Conservation (phyloP, 2,329 filamentous ascomycete species). For the Davidsoniella australis region DNA sequence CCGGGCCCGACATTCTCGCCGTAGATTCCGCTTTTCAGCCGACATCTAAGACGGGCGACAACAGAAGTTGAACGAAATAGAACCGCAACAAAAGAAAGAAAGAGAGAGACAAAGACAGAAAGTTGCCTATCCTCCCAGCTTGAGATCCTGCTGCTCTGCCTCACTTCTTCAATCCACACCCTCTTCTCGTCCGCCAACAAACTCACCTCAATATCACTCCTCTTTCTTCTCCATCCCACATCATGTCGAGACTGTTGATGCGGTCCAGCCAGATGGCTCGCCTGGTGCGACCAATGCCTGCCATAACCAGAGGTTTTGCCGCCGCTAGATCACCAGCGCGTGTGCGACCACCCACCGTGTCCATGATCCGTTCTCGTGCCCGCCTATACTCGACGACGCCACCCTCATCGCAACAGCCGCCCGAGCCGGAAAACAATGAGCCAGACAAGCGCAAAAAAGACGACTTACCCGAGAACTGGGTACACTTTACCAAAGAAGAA, state of each 20-base stretch:
- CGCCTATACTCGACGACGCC: conserved; percentile 24
- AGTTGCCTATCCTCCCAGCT: not conserved
- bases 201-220: not conserved
- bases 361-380: conserved; percentile 17
- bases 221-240: conserved; percentile 7
- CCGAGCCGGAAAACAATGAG: conserved; percentile 20
- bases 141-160: not conserved
- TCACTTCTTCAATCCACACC: not conserved
- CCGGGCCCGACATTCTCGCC: too few relatives aligned
- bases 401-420: conserved; percentile 16
- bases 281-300: conserved; percentile 31
- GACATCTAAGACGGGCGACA: not conserved
- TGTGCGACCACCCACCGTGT: conserved; percentile 14
- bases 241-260: conserved; percentile 51
- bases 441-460: not conserved
- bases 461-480: conserved; percentile 28
- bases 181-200: not conserved
- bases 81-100: not conserved
- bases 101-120: not conserved
- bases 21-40: too few relatives aligned
- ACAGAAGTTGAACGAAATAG: not conserved
- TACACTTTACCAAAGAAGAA: conserved; percentile 29
- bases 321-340: not conserved
- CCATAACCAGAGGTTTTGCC: not conserved
- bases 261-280: conserved; percentile 49